These are phyloP conservation scores for Coffea humblotiana DNA, from an alignment of 305 asterid species.

Conservation along the genomic window DNA sequence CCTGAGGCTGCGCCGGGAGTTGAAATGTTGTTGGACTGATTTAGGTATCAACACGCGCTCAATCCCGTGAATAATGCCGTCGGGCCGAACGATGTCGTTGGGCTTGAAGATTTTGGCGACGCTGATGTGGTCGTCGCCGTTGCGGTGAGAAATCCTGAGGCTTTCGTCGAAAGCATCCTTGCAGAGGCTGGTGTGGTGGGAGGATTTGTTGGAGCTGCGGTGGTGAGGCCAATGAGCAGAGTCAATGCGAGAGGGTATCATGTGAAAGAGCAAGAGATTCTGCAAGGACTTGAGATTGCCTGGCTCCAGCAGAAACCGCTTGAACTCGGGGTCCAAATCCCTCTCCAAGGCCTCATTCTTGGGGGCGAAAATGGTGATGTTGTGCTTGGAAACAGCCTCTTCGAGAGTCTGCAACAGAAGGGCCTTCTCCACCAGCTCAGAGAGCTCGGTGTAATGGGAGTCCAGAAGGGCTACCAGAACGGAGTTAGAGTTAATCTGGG, in stretches of 20 bases:
- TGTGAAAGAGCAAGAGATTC: constrained; percentile 65
- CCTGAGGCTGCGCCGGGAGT: constrained; percentile 62
- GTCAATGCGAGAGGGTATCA: constrained; percentile 71
- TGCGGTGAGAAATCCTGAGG: constrained; percentile 30
- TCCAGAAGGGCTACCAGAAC: constrained; percentile 77
- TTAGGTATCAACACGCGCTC: constrained; percentile 69
- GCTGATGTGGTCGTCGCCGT: constrained; percentile 48
- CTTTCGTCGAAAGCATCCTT: constrained; percentile 43
- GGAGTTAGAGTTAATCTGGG: constrained; percentile 75
- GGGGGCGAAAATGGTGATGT: constrained; percentile 84
- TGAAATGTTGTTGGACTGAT: constrained; percentile 79
- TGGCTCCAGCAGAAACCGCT: constrained; percentile 73
- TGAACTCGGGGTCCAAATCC: constrained; percentile 83
- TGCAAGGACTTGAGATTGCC: constrained; percentile 74
- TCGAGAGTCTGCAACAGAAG: constrained; percentile 76
- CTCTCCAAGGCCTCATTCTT: constrained; percentile 71
- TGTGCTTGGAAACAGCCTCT: constrained; percentile 70
- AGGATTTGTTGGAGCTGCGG: background rate
- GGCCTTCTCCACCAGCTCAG: constrained; percentile 82
- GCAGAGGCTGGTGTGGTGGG: constrained; percentile 48
- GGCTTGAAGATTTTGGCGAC: constrained; percentile 45
- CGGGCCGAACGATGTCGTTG: constrained; percentile 73
- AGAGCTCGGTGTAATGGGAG: constrained; percentile 78
- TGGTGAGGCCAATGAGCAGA: constrained; percentile 42
- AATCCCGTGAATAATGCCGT: constrained; percentile 91